A percentile compares a stretch with the other conserved stretches of the same genome.
Evolutionary conservation across 2,329 filamentous ascomycete genomes (phyloP).

Genomic region (Neopestalotiopsis rosae): DNA sequence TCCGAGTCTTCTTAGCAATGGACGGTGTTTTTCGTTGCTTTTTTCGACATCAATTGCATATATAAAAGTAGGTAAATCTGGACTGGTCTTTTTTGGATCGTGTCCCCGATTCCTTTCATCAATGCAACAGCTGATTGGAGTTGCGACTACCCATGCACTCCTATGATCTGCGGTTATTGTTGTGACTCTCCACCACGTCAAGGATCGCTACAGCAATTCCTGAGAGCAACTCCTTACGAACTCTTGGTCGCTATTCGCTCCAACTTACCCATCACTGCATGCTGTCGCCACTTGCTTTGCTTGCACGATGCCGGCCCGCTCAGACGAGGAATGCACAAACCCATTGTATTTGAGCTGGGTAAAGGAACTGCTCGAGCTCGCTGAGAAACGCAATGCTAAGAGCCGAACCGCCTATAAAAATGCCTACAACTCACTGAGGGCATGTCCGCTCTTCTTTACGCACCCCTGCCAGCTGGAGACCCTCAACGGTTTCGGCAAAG

Average conservation of each 20-base stretch:
- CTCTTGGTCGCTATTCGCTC: neutral
- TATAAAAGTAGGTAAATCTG: too few species aligned
- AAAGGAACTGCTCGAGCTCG: conserved; percentile 77
- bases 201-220: neutral
- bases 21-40: too few species aligned
- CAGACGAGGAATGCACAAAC: conserved; percentile 62
- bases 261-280: neutral
- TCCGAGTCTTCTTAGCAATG: too few species aligned
- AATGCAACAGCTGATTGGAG: too few species aligned
- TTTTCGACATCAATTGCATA: too few species aligned
- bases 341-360: conserved; percentile 75
- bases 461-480: conserved; percentile 77
- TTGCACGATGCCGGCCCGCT: conserved; percentile 14
- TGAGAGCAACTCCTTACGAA: neutral
- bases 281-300: neutral
- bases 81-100: too few species aligned
- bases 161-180: neutral
- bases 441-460: conserved; percentile 71
- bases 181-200: neutral
- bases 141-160: too few species aligned
- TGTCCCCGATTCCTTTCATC: too few species aligned
- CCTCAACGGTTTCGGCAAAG: conserved; percentile 76
- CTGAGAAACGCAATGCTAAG: conserved; percentile 72
- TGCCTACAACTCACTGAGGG: conserved; percentile 78
- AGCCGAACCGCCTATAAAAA: conserved; percentile 75